Evolutionary conservation across 2,329 filamentous ascomycete genomes (phyloP).

Genomic region (Fusarium dlaminii): DNA sequence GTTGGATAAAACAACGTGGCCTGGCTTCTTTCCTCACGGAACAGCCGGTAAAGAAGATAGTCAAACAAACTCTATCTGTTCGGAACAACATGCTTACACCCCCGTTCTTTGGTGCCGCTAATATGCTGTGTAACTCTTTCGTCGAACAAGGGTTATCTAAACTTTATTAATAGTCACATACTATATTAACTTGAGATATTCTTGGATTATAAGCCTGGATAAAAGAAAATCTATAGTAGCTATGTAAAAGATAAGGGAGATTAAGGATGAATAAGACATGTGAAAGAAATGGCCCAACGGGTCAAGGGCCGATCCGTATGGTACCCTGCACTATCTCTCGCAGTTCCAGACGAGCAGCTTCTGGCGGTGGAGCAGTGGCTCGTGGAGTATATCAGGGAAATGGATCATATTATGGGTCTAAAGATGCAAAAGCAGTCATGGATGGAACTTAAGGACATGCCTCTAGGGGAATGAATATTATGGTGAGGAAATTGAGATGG

Average conservation of each 20-base stretch:
- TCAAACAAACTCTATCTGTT: not conserved
- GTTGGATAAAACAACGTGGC: too few relatives aligned
- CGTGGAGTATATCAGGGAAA: not conserved
- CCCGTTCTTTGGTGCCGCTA: not conserved
- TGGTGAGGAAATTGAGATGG: not conserved
- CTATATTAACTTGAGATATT: not conserved
- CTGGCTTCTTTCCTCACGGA: not conserved
- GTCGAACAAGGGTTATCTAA: rapidly evolving
- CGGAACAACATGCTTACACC: not conserved
- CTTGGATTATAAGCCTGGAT: rapidly evolving
- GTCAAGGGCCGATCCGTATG: not conserved
- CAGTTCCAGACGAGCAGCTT: not conserved
- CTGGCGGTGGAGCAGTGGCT: not conserved
- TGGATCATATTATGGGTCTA: not conserved
- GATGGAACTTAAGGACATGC: not conserved
- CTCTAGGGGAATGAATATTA: too few relatives aligned
- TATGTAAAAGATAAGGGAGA: rapidly evolving
- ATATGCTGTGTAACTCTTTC: rapidly evolving
- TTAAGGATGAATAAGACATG: not conserved
- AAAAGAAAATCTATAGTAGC: rapidly evolving
- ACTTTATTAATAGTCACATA: not conserved
- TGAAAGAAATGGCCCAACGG: not conserved
- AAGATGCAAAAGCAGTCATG: rapidly evolving
- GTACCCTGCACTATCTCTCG: not conserved
- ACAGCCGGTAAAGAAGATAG: not conserved